These are phyloP conservation scores for Bipolaris cookei DNA, from an alignment of 2,329 filamentous ascomycete species.

Conservation along the genomic window DNA sequence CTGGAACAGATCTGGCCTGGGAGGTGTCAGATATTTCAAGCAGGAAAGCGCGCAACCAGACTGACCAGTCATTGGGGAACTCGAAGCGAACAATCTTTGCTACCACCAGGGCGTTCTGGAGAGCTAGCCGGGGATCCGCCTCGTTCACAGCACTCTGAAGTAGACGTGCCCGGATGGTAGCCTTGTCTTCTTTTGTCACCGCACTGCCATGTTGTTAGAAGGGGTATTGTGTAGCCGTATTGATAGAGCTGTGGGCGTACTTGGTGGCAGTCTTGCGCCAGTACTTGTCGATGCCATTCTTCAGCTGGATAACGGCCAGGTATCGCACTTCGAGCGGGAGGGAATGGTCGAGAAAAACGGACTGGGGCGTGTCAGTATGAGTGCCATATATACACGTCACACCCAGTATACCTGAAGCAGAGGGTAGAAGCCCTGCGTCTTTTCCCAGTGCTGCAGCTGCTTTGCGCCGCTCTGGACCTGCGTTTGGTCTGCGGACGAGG, in stretches of 20 bases:
- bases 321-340: slow-evolving; percentile 81
- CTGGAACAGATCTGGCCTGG: slow-evolving; percentile 49
- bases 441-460: slow-evolving; percentile 61
- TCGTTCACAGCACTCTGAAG: slow-evolving; percentile 80
- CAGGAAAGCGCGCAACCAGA: background rate
- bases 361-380: slow-evolving; percentile 55
- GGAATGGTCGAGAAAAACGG: slow-evolving; percentile 79
- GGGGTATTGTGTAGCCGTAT: background rate
- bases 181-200: slow-evolving; percentile 73
- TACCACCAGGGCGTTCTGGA: slow-evolving; percentile 86
- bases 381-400: background rate
- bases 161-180: slow-evolving; percentile 74
- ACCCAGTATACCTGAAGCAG: slow-evolving; percentile 50
- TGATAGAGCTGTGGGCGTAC: slow-evolving; percentile 41
- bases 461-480: slow-evolving; percentile 61
- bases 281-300: slow-evolving; percentile 94
- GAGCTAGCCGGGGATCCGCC: slow-evolving; percentile 73
- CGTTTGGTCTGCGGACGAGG: slow-evolving; percentile 54
- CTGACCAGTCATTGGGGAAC: slow-evolving; percentile 82
- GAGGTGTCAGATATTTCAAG: slow-evolving; percentile 18
- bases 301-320: slow-evolving; percentile 89
- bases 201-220: slow-evolving; percentile 53
- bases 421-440: slow-evolving; percentile 55
- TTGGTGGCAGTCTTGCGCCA: slow-evolving; percentile 84
- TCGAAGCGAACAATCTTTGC: slow-evolving; percentile 90